phyloP scores from a whole-genome alignment of 2,329 filamentous ascomycete species.

The Aspergillus fructus region DNA sequence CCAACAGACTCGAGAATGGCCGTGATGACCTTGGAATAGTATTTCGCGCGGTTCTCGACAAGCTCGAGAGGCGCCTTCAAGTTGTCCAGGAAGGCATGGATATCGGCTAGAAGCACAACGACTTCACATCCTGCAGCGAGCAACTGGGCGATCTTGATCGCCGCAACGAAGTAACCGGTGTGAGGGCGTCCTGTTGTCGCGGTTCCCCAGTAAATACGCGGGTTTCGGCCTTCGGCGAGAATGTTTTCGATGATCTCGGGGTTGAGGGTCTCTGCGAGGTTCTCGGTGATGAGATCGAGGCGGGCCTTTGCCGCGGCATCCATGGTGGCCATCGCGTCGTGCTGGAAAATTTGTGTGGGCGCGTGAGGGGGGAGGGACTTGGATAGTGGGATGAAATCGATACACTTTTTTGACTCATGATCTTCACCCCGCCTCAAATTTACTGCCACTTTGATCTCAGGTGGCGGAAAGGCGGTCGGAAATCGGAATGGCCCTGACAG shows the following conservation, averaged over 20 bases:
- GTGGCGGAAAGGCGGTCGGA: background rate
- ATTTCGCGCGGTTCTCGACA: conserved; percentile 75
- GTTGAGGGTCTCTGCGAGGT: conserved; percentile 79
- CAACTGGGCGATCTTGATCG: conserved; percentile 86
- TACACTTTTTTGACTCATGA: background rate
- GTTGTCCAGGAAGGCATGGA: conserved; percentile 56
- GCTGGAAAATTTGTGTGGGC: background rate
- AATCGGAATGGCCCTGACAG: background rate
- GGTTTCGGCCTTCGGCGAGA: conserved; percentile 29
- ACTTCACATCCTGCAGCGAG: conserved; percentile 81
- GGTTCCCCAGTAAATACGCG: conserved; percentile 34
- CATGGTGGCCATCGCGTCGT: background rate
- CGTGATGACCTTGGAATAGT: conserved; percentile 77
- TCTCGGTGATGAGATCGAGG: conserved; percentile 68
- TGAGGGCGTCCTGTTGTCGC: conserved; percentile 6
- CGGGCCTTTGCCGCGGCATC: background rate
- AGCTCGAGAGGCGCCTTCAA: conserved; percentile 79
- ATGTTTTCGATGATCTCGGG: conserved; percentile 50
- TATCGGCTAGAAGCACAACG: conserved; percentile 68
- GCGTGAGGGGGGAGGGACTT: background rate
- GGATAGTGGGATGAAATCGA: background rate
- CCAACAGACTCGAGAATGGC: conserved; percentile 73
- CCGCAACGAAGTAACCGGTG: conserved; percentile 55
- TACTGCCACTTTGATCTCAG: background rate
- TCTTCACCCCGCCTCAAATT: background rate